Conservation (phyloP, 768 basidiomycete species). For the Epithele typhae region DNA sequence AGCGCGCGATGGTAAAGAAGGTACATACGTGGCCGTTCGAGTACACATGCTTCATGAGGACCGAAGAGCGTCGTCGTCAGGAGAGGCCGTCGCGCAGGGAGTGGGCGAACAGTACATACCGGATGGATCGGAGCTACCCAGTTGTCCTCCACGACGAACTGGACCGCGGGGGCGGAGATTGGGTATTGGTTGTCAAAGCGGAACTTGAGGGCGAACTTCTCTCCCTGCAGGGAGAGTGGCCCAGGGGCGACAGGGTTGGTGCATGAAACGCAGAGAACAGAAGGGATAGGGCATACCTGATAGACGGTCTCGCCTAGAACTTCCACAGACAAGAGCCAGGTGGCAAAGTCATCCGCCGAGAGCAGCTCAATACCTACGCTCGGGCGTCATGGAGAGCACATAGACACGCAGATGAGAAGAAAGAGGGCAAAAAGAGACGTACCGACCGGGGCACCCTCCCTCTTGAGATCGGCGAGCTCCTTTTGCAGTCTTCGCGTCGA, state of each 20-base stretch:
- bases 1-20: neutral
- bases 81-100: neutral
- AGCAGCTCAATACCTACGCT: slow-evolving; percentile 64
- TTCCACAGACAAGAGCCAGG: slow-evolving; percentile 76
- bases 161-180: slow-evolving; percentile 83
- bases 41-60: slow-evolving; percentile 65
- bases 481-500: slow-evolving; percentile 54
- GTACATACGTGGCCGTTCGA: slow-evolving; percentile 74
- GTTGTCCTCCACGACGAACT: slow-evolving; percentile 68
- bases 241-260: neutral
- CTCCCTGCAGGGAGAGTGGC: slow-evolving; percentile 50
- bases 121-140: slow-evolving; percentile 75
- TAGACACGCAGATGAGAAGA: no score
- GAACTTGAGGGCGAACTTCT: slow-evolving; percentile 75
- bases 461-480: slow-evolving; percentile 63
- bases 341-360: slow-evolving; percentile 71
- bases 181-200: slow-evolving; percentile 81
- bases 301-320: slow-evolving; percentile 83
- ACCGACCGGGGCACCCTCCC: slow-evolving; percentile 68
- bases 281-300: slow-evolving; percentile 38
- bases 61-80: slow-evolving; percentile 8
- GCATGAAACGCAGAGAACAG: neutral
- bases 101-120: slow-evolving; percentile 37
- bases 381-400: neutral
- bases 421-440: slow-evolving; percentile 17